phyloP scores from a whole-genome alignment of 805 yeast genomes.

The Candida hispaniensis region DNA sequence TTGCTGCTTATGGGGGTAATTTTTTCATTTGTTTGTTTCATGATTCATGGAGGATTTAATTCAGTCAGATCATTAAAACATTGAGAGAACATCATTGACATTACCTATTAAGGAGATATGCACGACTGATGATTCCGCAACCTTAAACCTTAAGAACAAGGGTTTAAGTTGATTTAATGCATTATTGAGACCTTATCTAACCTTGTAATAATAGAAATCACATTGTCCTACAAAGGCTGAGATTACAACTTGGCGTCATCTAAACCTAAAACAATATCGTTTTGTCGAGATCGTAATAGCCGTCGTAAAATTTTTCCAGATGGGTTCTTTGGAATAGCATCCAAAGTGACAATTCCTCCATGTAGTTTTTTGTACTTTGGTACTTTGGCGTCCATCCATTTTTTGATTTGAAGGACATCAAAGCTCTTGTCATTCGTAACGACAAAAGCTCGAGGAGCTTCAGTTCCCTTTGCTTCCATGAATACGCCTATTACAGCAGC shows the following conservation, averaged over 20 bases:
- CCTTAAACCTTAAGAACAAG: too few species aligned
- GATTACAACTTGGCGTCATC: conserved; percentile 9
- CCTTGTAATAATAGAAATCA: too few species aligned
- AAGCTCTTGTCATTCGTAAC: conserved; percentile 19
- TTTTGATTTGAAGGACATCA: conserved; percentile 22
- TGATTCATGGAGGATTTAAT: too few species aligned
- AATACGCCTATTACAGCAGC: conserved; percentile 75
- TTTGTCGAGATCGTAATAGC: conserved; percentile 51
- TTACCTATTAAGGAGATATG: too few species aligned
- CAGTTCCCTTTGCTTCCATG: conserved; percentile 68
- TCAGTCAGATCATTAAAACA: too few species aligned
- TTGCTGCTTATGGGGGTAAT: neutral
- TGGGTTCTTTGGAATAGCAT: conserved; percentile 85
- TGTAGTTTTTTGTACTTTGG: conserved; percentile 32
- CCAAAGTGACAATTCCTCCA: conserved; percentile 52
- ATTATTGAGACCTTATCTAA: too few species aligned
- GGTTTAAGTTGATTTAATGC: too few species aligned
- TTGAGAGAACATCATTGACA: too few species aligned
- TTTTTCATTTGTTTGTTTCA: too few species aligned
- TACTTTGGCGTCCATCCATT: conserved; percentile 31
- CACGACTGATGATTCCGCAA: too few species aligned
- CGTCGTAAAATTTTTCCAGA: conserved; percentile 94
- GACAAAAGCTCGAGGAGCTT: conserved; percentile 32
- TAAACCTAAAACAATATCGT: conserved; percentile 19
- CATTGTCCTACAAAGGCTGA: too few species aligned